Conservation (phyloP, 768 basidiomycete genomes). For the Podaxis pistillaris region DNA sequence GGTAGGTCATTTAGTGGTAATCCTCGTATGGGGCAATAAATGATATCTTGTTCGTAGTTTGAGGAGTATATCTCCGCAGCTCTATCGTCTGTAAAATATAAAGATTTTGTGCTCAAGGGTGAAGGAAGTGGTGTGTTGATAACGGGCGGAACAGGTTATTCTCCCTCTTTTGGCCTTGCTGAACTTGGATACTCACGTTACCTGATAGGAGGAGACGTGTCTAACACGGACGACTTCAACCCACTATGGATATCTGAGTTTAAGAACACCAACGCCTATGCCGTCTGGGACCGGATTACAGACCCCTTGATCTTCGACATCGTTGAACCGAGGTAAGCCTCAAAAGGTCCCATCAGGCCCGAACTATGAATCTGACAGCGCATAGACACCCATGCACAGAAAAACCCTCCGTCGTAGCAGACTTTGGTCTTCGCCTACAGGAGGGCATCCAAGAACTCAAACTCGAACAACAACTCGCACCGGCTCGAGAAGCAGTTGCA, state of each 20-base stretch:
- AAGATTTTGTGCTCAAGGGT: slow-evolving; percentile 76
- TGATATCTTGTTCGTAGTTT: slow-evolving; percentile 45
- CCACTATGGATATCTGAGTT: slow-evolving; percentile 87
- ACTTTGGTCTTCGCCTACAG: slow-evolving; percentile 86
- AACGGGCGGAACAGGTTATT: slow-evolving; percentile 56
- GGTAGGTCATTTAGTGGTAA: slow-evolving; percentile 35
- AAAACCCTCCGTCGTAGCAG: slow-evolving; percentile 84
- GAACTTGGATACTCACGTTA: no score
- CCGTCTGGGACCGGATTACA: slow-evolving; percentile 87
- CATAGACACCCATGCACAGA: slow-evolving; percentile 90
- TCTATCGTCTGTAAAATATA: slow-evolving; percentile 86
- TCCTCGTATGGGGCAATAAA: background rate
- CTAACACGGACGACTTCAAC: slow-evolving; percentile 78
- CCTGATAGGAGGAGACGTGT: slow-evolving; percentile 48
- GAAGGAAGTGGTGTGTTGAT: slow-evolving; percentile 64
- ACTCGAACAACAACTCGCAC: slow-evolving; percentile 90
- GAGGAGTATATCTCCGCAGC: slow-evolving; percentile 94
- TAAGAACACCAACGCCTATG: slow-evolving; percentile 81
- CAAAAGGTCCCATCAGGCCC: background rate
- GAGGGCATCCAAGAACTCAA: slow-evolving; percentile 95
- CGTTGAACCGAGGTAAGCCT: slow-evolving; percentile 77
- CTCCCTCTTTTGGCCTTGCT: background rate
- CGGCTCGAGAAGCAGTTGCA: slow-evolving; percentile 85
- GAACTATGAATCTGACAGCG: background rate
- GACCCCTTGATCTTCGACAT: slow-evolving; percentile 95